Evolutionary conservation across 2,329 filamentous ascomycete genomes (phyloP), one percentile per base, ranked within the genome.

Genomic region (Fusarium brachygibbosum): DNA sequence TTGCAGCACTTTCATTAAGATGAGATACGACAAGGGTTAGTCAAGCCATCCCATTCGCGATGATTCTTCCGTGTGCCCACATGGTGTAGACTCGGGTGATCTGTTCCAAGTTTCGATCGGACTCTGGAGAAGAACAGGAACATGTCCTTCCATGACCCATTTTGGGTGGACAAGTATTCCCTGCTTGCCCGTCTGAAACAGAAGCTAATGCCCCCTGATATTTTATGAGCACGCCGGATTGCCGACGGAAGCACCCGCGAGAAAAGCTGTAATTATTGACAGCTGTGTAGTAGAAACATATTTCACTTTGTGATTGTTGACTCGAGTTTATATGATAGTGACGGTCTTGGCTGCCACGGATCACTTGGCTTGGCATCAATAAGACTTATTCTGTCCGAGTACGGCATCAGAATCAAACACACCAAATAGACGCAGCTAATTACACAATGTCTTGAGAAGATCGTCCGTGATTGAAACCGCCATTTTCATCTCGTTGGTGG

Each of bases 401-500:
- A 40, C 14, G 7, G 34, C n/a, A 14, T 23, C n/a, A 12, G 10
- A 28, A 34, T 12, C 28, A 19, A 28, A 19, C 11, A 16, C 7
- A 42, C 10, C 23, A 10, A 29, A 56, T 41, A 63, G 46, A 53
- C 52, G 49, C 42, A 54, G 50, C 23, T 17, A 42, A 51, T 64
- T 34, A 25, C 41, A 45, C 50, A 63, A 51, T 40, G 51, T 16
- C 31, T 53, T 32, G 7, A 44, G n/a, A 48, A 16, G 23, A 55
- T 60, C 25, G 38, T 38, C 38, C 55, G 16, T 58, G n/a, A n/a
- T 38, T 55, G 67, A 68, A 70, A 70, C 67, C 41, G 19, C 21
- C 16, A 35, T 38, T 34, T 48, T 28, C 5, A 50, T 68, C 48
- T 67, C 46, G 67, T 70, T 70, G 67, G 67, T 70, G 67, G 67